Conservation (phyloP, 1,284 basidiomycete genomes). For the Bothia castanella region DNA sequence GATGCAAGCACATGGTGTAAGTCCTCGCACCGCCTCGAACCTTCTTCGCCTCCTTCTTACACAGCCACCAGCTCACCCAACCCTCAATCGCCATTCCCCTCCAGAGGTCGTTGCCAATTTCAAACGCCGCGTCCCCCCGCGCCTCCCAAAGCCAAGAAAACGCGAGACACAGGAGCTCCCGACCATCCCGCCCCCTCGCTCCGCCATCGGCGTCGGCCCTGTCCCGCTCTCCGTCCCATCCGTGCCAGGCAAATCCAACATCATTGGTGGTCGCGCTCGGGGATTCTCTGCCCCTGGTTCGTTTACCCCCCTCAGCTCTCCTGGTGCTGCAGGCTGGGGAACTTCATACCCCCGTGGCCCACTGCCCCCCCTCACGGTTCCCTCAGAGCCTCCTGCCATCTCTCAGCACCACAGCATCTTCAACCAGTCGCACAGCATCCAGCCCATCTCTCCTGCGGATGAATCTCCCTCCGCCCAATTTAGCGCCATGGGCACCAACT, state of each 20-base stretch:
- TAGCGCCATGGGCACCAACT: conserved; percentile 46
- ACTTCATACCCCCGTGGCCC: conserved; percentile 57
- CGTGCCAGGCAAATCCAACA: conserved; percentile 37
- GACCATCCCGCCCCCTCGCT: conserved; percentile 64
- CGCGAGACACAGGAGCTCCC: conserved; percentile 63
- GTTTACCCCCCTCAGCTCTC: conserved; percentile 63
- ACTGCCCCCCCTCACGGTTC: conserved; percentile 77
- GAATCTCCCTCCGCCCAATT: conserved; percentile 61
- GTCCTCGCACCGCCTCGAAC: conserved; percentile 35
- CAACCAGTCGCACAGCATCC: conserved; percentile 54
- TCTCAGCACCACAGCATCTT: conserved; percentile 54
- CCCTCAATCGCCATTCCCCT: conserved; percentile 81
- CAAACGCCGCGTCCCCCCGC: conserved; percentile 89
- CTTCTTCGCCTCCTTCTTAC: conserved; percentile 17
- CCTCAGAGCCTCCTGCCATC: conserved; percentile 61
- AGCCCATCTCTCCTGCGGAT: conserved; percentile 62
- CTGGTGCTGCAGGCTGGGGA: conserved; percentile 52
- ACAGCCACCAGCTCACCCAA: conserved; percentile 68
- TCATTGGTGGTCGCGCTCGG: conserved; percentile 55
- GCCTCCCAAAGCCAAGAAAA: conserved; percentile 76
- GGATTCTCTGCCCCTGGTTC: conserved; percentile 79
- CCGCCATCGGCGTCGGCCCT: conserved; percentile 61
- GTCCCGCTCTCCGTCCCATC: conserved; percentile 58
- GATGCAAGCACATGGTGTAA: conserved; percentile 92
- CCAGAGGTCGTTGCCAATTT: conserved; percentile 85